phyloP scores from a whole-genome alignment of 768 basidiomycete species.

The Suillus paluster region DNA sequence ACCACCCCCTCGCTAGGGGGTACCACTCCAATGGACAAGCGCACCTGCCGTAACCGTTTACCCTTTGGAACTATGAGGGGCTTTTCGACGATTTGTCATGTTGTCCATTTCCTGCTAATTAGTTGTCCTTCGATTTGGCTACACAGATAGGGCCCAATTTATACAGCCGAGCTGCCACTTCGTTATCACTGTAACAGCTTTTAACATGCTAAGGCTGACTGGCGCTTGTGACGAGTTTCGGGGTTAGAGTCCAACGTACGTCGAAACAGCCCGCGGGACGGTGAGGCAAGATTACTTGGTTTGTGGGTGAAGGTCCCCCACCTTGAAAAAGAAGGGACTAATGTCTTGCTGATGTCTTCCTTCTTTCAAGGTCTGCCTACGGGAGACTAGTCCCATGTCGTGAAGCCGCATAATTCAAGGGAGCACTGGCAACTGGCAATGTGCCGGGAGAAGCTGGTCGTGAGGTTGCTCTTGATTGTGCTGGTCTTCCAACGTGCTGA shows the following conservation, averaged over 20 bases:
- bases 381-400: slow-evolving; percentile 43
- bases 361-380: too few relatives aligned
- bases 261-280: slow-evolving; percentile 61
- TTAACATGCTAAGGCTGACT: slow-evolving; percentile 81
- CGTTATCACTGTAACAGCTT: slow-evolving; percentile 80
- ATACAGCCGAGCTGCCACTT: slow-evolving; percentile 51
- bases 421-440: too few relatives aligned
- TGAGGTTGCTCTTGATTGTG: slow-evolving; percentile 47
- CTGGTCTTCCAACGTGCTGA: slow-evolving; percentile 70
- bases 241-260: slow-evolving; percentile 65
- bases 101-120: background rate
- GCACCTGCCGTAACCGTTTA: too few relatives aligned
- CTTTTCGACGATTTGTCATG: background rate
- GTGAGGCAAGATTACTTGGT: slow-evolving; percentile 37
- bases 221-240: slow-evolving; percentile 82
- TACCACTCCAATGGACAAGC: too few relatives aligned
- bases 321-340: too few relatives aligned
- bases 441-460: slow-evolving; percentile 54
- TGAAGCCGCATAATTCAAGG: slow-evolving; percentile 37
- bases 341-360: too few relatives aligned
- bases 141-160: background rate
- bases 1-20: too few relatives aligned
- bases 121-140: background rate
- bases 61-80: background rate
- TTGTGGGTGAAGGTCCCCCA: too few relatives aligned